A percentile compares a stretch with the other conserved stretches of the same genome.
Evolutionary conservation across 176 grass and related monocot species (phyloP).

Genomic region (Otatea glauca): DNA sequence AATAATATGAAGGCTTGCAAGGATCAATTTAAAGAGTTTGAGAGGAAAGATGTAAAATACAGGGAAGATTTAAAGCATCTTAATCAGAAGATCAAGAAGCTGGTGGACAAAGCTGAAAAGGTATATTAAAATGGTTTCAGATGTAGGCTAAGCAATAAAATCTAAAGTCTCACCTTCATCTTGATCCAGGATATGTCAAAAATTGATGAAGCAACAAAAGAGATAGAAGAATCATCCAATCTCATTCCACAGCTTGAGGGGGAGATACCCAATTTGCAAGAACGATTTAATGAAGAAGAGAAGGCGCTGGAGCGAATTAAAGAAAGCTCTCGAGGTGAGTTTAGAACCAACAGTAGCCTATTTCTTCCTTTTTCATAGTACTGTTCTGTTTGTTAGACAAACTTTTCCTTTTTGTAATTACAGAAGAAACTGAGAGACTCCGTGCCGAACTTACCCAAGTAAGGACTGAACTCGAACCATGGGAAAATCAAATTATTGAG

Average conservation of each 20-base stretch:
- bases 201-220: slow-evolving; percentile 63
- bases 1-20: slow-evolving; percentile 84
- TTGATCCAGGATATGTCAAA: slow-evolving; percentile 69
- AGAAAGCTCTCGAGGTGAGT: slow-evolving; percentile 73
- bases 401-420: slow-evolving; percentile 18
- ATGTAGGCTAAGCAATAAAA: neutral
- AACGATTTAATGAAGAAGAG: slow-evolving; percentile 72
- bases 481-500: slow-evolving; percentile 95
- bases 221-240: slow-evolving; percentile 73
- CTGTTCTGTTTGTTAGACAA: slow-evolving; percentile 22
- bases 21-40: slow-evolving; percentile 93
- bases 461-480: slow-evolving; percentile 87
- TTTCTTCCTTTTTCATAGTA: neutral
- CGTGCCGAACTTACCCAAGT: slow-evolving; percentile 75
- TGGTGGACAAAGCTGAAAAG: slow-evolving; percentile 86
- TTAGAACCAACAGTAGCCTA: neutral
- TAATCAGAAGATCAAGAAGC: slow-evolving; percentile 88
- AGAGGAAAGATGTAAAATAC: slow-evolving; percentile 83
- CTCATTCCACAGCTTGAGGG: slow-evolving; percentile 81
- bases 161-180: slow-evolving; percentile 25
- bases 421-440: slow-evolving; percentile 85
- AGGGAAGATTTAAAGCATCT: slow-evolving; percentile 91
- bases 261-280: slow-evolving; percentile 80
- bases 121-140: slow-evolving; percentile 51
- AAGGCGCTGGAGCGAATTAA: slow-evolving; percentile 78